Base-by-base conservation (phyloP, 2,329 filamentous ascomycete species). In the Cadophora malorum region DNA sequence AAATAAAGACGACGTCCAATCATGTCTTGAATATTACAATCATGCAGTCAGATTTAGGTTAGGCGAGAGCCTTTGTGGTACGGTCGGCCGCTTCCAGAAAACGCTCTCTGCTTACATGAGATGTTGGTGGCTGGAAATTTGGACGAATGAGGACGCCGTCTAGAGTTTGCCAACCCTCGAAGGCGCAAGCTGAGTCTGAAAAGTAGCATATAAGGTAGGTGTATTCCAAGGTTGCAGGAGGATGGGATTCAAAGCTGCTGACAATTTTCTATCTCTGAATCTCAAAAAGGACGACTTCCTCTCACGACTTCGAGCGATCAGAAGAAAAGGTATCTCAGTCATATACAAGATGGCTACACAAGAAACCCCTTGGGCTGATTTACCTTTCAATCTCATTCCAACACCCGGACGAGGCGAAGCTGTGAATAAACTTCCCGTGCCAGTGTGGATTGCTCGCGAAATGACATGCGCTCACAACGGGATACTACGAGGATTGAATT, bases 401-500 rank as follows among this genome's bases (percentile, higher is more conserved):
- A 63, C 41, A n/a, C 70, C 70, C 21, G 63, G 65, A 12, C 28
- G 58, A 41, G 63, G 63, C 8, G 28, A 59, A 50, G 35, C 65
- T n/a, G 16, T 65, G 12, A 31, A 35, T 8, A 66, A 65, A 21
- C 58, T 61, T n/a, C 63, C 67, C 7, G 38, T 33, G 19, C 21
- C 67, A 21, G 23, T 63, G n/a, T 67, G 58, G 31, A 55, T 80
- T 45, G 78, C 78, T 33, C 74, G 76, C 47, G 78, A 80, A 62
- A 74, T 79, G 65, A 70, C 75, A 0, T 70, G 74, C 56, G 72
- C 75, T 8, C 79, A 80, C 73, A 80, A 80, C 66, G 75, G 76
- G 12, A 77, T 80, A 73, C 67, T 81, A 14, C 78, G 79, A 35
- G 76, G 76, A 16, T 73, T 80, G 9, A 81, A 80, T 71, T 73